Conservation (phyloP, 2,329 filamentous ascomycete species). For the Calonectria pseudoreteaudii region DNA sequence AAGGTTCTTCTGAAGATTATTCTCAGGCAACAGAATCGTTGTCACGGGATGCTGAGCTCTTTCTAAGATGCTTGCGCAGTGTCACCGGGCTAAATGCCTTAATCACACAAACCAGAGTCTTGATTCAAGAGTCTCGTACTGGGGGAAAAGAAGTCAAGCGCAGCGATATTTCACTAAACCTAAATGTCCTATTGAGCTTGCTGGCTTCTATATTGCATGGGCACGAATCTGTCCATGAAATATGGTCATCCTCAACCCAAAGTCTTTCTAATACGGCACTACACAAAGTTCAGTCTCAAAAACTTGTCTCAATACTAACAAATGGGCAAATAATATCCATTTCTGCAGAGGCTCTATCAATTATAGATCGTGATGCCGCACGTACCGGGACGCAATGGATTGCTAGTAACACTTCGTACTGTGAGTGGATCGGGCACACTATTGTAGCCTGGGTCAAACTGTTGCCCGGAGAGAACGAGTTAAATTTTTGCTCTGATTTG, state of each 20-base stretch:
- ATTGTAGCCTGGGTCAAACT: slow-evolving; percentile 60
- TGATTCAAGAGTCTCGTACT: slow-evolving; percentile 65
- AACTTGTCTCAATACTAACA: slow-evolving; percentile 58
- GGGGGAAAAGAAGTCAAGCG: slow-evolving; percentile 52
- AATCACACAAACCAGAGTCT: slow-evolving; percentile 73
- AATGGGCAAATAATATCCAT: slow-evolving; percentile 63
- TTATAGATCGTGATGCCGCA: slow-evolving; percentile 53
- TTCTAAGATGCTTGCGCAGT: slow-evolving; percentile 77
- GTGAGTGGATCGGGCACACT: slow-evolving; percentile 77
- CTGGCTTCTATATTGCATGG: slow-evolving; percentile 55
- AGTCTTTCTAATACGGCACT: slow-evolving; percentile 37
- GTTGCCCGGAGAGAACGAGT: slow-evolving; percentile 49
- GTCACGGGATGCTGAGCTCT: slow-evolving; percentile 55
- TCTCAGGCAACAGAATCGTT: slow-evolving; percentile 17
- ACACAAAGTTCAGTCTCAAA: slow-evolving; percentile 48
- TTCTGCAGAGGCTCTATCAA: slow-evolving; percentile 66
- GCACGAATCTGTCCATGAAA: slow-evolving; percentile 47
- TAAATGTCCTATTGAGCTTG: slow-evolving; percentile 58
- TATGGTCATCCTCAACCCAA: slow-evolving; percentile 53
- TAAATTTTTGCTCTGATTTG: slow-evolving; percentile 59
- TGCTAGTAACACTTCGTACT: slow-evolving; percentile 72
- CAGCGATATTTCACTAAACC: slow-evolving; percentile 56
- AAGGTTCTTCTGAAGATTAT: slow-evolving; percentile 48
- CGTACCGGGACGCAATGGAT: slow-evolving; percentile 64
- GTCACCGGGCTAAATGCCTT: slow-evolving; percentile 84